These are phyloP conservation scores for Emergomyces orientalis DNA, from an alignment of 2,329 filamentous ascomycete genomes.

Conservation along the genomic window DNA sequence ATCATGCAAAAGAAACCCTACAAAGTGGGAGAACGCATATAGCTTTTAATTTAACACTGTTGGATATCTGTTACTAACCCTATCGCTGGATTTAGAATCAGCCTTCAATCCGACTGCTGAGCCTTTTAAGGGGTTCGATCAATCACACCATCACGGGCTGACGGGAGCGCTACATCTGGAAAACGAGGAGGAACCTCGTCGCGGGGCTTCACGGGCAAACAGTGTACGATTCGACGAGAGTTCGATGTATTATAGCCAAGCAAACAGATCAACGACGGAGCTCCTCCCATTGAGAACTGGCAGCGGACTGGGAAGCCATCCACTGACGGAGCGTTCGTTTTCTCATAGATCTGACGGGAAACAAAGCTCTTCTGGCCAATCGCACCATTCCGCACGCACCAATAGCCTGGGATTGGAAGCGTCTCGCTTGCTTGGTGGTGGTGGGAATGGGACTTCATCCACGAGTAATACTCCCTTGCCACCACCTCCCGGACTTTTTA, in stretches of 20 bases:
- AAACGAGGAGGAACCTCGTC: slow-evolving; percentile 73
- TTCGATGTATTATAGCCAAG: slow-evolving; percentile 80
- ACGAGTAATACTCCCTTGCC: slow-evolving; percentile 39
- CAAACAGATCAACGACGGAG: slow-evolving; percentile 72
- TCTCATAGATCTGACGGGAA: slow-evolving; percentile 95
- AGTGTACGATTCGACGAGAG: slow-evolving; percentile 97
- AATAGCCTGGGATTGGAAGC: slow-evolving; percentile 77
- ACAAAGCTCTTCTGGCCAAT: slow-evolving; percentile 86
- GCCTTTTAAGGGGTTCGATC: slow-evolving; percentile 80
- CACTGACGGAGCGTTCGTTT: slow-evolving; percentile 78
- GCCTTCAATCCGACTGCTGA: slow-evolving; percentile 70
- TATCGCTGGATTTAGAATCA: slow-evolving; percentile 50
- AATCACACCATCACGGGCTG: slow-evolving; percentile 69
- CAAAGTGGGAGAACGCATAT: neutral
- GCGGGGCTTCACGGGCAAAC: slow-evolving; percentile 84
- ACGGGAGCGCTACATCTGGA: slow-evolving; percentile 77
- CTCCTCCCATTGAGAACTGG: slow-evolving; percentile 67
- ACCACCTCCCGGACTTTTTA: slow-evolving; percentile 73
- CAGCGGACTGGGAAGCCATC: slow-evolving; percentile 67
- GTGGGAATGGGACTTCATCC: slow-evolving; percentile 59
- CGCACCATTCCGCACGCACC: slow-evolving; percentile 63
- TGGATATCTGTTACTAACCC: neutral
- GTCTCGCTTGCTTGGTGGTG: slow-evolving; percentile 53
- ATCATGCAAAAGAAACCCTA: neutral
- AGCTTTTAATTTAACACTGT: neutral